Conservation (phyloP, 2,329 filamentous ascomycete species). For the Neofusicoccum laricinum region DNA sequence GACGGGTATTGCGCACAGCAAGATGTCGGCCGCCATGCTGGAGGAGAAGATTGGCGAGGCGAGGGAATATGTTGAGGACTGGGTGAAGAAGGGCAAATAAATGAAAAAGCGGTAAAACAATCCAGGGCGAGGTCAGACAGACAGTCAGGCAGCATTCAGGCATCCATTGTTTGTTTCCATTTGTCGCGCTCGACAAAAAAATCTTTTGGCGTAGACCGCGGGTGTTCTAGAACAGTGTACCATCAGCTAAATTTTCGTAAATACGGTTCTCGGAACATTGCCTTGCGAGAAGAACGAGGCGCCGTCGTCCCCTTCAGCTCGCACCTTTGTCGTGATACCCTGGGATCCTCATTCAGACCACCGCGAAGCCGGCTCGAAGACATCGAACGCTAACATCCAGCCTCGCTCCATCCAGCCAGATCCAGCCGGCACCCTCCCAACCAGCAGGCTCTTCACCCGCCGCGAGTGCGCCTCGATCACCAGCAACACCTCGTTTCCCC, state of each 20-base stretch:
- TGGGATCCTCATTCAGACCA: no score
- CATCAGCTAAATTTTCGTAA: conserved; percentile 12
- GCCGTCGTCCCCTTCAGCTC: neutral
- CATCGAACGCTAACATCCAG: no score
- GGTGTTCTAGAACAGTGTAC: conserved; percentile 15
- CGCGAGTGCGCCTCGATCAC: no score
- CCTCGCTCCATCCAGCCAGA: no score
- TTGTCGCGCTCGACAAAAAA: conserved; percentile 5
- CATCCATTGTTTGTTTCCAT: conserved; percentile 5
- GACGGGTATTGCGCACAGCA: conserved; percentile 71
- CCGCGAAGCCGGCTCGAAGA: no score
- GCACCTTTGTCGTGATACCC: no score
- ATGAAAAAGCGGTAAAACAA: neutral
- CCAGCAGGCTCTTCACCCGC: no score
- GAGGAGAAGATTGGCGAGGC: conserved; percentile 76
- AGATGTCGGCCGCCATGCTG: conserved; percentile 68
- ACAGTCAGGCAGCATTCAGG: neutral
- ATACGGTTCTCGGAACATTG: conserved; percentile 12
- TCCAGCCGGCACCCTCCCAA: no score
- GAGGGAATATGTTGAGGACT: conserved; percentile 76
- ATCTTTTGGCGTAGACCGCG: conserved; percentile 1
- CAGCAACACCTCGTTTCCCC: no score
- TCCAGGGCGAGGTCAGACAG: neutral
- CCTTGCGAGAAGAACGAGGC: neutral
- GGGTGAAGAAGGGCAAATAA: conserved; percentile 88